Base-by-base conservation (phyloP, 164 flowering plant genomes). In the Umbellularia californica region DNA sequence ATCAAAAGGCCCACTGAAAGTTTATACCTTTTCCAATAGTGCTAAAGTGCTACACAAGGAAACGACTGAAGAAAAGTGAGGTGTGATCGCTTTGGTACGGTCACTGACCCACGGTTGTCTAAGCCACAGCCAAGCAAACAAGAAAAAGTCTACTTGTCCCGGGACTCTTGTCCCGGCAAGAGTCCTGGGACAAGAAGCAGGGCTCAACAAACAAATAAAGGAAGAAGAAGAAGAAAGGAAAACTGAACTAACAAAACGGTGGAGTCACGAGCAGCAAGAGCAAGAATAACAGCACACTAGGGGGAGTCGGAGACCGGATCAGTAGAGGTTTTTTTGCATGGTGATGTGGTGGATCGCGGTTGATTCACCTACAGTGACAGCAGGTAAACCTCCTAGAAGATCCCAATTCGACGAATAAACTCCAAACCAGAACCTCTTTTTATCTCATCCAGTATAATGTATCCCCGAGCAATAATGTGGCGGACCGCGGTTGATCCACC, bases 261-360 rank as follows among this genome's bases (percentile, higher is more conserved):
- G 0, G 85, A 76, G 58, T 82, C 83, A 2, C 78, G 76, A 50
- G 89, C 83, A 20, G 87, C 86, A 1, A 80, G 6, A 5, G 86
- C 82, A 1, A 84, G 78, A 70, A 83, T 77, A 72, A 84, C 88
- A 51, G 88, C 87, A 72, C 87, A 86, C 27, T 1, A 27, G 1
- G 27, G 27, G 27, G 27, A 27, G 27, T 1, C 27, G 27, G 28
- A 27, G 33, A 30, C 33, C 30, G 0, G 3, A 27, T 27, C 28
- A 3, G 5, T 0, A 3, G 0, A 30, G 33, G 5, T 30, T 30
- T 30, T 4, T 0, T 30, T 30, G 0, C 33, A 4, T 0, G 33
- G 84, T 30, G 0, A 30, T 4, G 33, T 30, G 5, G 0, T 0
- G 2, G 3, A 27, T 3, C 3, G 28, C 28, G 3, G 3, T 27